phyloP scores from a whole-genome alignment of 495 filamentous ascomycete genomes.

The Hypoxylon trugodes region DNA sequence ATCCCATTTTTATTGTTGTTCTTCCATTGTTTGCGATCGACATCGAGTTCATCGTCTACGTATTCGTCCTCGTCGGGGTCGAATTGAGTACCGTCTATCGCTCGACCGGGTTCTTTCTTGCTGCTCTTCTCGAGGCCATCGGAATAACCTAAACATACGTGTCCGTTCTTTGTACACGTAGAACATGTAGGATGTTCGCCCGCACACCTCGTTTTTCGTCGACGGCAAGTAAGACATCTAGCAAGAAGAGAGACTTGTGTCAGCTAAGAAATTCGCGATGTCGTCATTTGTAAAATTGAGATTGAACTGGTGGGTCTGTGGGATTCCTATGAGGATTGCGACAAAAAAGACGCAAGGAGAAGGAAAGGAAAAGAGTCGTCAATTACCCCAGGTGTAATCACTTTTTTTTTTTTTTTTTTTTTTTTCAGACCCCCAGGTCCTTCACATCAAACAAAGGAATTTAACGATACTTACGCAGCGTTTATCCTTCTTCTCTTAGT shows the following conservation, averaged over 20 bases:
- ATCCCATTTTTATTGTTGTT: conserved; percentile 22
- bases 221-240: conserved; percentile 81
- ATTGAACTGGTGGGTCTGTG: conserved; percentile 33
- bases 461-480: conserved; percentile 69
- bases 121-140: conserved; percentile 58
- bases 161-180: conserved; percentile 78
- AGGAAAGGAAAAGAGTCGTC: conserved; percentile 35
- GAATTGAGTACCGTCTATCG: conserved; percentile 19
- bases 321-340: conserved; percentile 36
- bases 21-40: conserved; percentile 48
- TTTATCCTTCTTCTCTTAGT: conserved; percentile 83
- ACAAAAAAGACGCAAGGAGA: conserved; percentile 20
- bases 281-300: conserved; percentile 42
- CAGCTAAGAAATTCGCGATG: conserved; percentile 26
- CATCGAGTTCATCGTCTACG: conserved; percentile 46
- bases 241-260: conserved; percentile 27
- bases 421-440: conserved; percentile 28
- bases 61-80: conserved; percentile 43
- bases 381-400: conserved; percentile 21
- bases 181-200: conserved; percentile 79
- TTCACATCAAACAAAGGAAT: conserved; percentile 34
- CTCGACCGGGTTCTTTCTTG: conserved; percentile 45
- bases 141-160: conserved; percentile 73
- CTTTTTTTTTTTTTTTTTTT: conserved; percentile 24
- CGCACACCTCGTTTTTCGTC: conserved; percentile 83